Base-by-base conservation (phyloP, 441 rosid genomes). In the Corymbia calophylla region DNA sequence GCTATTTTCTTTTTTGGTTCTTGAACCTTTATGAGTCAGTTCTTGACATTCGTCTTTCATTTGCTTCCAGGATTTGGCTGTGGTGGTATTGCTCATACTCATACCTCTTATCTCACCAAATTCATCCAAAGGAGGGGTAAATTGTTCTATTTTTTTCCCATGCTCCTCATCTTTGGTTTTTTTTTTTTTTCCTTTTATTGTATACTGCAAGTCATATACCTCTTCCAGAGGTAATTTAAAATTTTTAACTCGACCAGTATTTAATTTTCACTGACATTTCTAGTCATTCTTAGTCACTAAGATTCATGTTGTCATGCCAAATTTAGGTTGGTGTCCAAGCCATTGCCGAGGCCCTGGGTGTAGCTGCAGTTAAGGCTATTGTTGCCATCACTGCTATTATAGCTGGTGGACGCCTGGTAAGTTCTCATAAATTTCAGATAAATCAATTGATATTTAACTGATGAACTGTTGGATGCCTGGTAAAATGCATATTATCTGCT, bases 41-140 rank as follows among this genome's bases (percentile, higher is more conserved):
- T 60, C 39, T 56, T 62, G 49, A 55, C 88, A 80, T 48, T 90
- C 87, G 32, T 55, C 80, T 73, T 89, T 58, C 64, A 53, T 89
- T 88, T 87, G 87, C 90, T 91, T 92, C 51, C 98, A 98, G 99
- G 99, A 98, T 94, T 94, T 98, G 94, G 99, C 99, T 90, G 99
- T 97, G 89, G 99, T 97, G 91, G 99, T 97, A 89, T 92, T 98
- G 95, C 97, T 98, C 88, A 98, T 98, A 91, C 98, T 98, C 88
- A 97, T 98, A 93, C 99, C 99, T 91, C 99, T 98, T 92, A 94
- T 98, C 90, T 98, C 99, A 88, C 99, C 99, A 88, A 98, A 95
- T 95, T 98, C 99, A 89, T 96, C 99, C 66, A 98, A 96, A 95
- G 99, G 99, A 95, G 99, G 99, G 99, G 99, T 97, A 96, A 95